A percentile compares a stretch with the other conserved stretches of the same genome.
phyloP scores from a whole-genome alignment of 2,329 filamentous ascomycete species.

The Cryphonectria carpinicola region DNA sequence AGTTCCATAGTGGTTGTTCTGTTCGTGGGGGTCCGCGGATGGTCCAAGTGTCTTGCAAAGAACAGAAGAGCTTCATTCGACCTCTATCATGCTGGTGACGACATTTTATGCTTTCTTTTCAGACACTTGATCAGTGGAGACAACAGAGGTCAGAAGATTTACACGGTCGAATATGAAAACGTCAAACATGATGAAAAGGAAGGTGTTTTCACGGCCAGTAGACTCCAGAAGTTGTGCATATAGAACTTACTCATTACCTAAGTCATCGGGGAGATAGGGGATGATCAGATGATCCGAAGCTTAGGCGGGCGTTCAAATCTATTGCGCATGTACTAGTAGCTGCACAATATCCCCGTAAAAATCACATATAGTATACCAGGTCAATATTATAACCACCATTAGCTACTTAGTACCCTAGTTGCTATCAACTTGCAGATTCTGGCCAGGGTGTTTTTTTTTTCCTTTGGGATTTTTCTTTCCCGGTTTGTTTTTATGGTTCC shows the following conservation, averaged over 20 bases:
- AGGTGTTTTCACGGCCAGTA: background rate
- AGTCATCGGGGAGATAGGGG: background rate
- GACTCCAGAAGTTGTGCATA: background rate
- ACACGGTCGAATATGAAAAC: background rate
- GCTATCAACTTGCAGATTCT: background rate
- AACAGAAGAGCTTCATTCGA: background rate
- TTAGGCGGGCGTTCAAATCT: background rate
- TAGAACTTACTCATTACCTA: background rate
- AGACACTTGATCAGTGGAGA: background rate
- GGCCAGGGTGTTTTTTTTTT: background rate
- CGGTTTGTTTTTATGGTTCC: background rate
- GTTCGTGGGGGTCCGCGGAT: background rate
- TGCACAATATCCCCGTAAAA: background rate
- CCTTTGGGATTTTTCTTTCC: background rate
- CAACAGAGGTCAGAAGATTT: background rate
- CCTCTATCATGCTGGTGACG: background rate
- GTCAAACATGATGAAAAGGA: background rate
- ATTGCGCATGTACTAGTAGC: background rate
- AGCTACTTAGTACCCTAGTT: background rate
- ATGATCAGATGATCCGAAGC: background rate
- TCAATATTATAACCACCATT: background rate
- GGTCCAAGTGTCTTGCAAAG: background rate
- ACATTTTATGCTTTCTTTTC: background rate
- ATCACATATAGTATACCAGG: background rate
- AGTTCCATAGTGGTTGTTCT: background rate